Base-by-base conservation (phyloP, 176 grass and related monocot species). In the maize (Zea mays) region DNA sequence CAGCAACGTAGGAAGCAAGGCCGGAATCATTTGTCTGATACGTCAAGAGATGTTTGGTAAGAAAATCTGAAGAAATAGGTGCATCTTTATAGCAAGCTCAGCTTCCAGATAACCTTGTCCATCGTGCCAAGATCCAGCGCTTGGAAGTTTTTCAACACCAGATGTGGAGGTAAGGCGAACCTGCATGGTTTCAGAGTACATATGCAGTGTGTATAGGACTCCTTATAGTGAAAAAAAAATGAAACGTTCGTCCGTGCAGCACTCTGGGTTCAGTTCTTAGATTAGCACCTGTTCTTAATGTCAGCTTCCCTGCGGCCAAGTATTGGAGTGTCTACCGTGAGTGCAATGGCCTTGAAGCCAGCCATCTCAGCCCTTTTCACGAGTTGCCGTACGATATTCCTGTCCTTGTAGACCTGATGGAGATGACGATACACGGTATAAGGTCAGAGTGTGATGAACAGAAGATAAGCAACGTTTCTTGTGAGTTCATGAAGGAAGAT, bases 241-340 rank as follows among this genome's bases (percentile, higher is more conserved):
- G 39, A 7, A 36, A 44, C 6, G 1, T 44, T 19, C 36, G 4
- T 82, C 12, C 14, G 8, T 17, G 38, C 58, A 6, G 16, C 39
- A 21, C 72, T 20, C 36, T 85, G 6, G 36, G 1, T 57, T 48
- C 27, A 64, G 20, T 35, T 65, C 72, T 7, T 54, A 49, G 10
- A 84, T 73, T 62, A 36, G 10, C 8, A 95, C 96, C 83, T 92
- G 79, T 99, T 99, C 73, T 99, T 99, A 19, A 99, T 99, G 61
- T 95, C 92, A 57, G 92, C 77, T 93, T 99, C 96, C 69, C 92
- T 89, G 27, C 96, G 85, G 6, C 96, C 96, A 11, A 99, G 85
- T 74, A 79, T 91, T 4, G 96, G 92, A 33, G 96, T 93, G 42
- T 99, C 96, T 1, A 99, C 96, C 1, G 96, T 99, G 54, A 99